Base-by-base conservation (phyloP, 257 asterid genomes). In the Scutellaria galericulata region DNA sequence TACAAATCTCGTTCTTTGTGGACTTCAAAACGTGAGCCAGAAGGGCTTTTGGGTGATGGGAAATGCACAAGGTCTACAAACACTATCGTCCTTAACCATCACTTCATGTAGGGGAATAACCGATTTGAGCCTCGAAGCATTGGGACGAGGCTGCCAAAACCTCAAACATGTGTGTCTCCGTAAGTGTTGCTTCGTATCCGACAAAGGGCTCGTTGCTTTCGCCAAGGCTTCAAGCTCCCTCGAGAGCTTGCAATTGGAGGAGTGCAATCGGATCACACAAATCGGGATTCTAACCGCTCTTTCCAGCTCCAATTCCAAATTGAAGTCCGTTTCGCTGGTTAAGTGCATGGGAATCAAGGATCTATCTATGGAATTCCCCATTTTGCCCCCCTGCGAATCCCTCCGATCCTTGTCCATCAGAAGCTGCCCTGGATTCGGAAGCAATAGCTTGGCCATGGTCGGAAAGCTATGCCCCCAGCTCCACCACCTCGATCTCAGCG, bases 31-130 rank as follows among this genome's bases (percentile, higher is more conserved):
- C 5, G 97, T 95, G 12, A 91, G 86, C 83, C 89, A 92, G 77
- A 88, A 82, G 79, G 97, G 99, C 5, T 90, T 95, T 78, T 95
- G 98, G 99, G 97, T 85, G 59, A 95, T 95, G 99, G 96, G 89
- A 11, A 87, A 77, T 20, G 90, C 96, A 24, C 81, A 48, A 68
- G 99, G 98, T 58, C 83, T 95, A 13, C 80, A 82, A 64, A 52
- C 70, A 1, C 80, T 95, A 15, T 75, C 86, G 39, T 88, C 97
- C 50, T 78, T 95, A 72, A 68, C 86, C 0, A 77, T 95, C 73
- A 81, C 84, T 52, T 86, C 87, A 0, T 95, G 99, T 65, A 62
- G 76, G 64, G 98, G 99, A 22, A 45, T 79, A 31, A 86, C 96
- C 2, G 93, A 95, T 83, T 27, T 84, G 75, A 84, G 98, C 77